A percentile compares a stretch with the other conserved stretches of the same genome.
Evolutionary conservation across 441 rosid species (phyloP).

Genomic region (Brassica hybrid): DNA sequence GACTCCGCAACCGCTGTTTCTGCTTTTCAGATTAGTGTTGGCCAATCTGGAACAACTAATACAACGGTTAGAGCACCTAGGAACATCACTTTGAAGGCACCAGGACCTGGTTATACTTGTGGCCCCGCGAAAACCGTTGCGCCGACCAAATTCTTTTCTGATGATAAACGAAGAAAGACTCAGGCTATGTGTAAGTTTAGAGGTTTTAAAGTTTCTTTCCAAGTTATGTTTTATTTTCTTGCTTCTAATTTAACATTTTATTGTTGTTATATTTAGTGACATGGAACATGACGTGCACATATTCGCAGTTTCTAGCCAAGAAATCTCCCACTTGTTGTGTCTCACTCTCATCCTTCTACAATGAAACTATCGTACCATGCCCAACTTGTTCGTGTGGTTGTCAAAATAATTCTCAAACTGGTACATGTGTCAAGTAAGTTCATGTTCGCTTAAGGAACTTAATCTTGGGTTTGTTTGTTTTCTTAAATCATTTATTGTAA

Average conservation of each 20-base stretch:
- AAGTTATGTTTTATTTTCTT: background rate
- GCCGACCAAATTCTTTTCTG: conserved; percentile 56
- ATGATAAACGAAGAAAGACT: conserved; percentile 72
- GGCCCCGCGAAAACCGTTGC: conserved; percentile 60
- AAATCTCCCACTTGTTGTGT: conserved; percentile 83
- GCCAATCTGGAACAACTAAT: conserved; percentile 74
- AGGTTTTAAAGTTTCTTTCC: background rate
- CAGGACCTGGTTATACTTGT: conserved; percentile 90
- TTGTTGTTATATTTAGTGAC: conserved; percentile 63
- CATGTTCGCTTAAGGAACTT: conserved; percentile 4
- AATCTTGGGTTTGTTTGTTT: conserved; percentile 22
- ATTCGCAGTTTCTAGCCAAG: conserved; percentile 75
- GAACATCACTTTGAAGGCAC: conserved; percentile 70
- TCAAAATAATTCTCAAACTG: conserved; percentile 52
- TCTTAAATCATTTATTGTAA: conserved; percentile 43
- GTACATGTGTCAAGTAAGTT: conserved; percentile 79
- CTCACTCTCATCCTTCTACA: conserved; percentile 85
- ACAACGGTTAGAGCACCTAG: conserved; percentile 68
- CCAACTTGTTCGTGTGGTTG: conserved; percentile 84
- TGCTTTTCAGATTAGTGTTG: conserved; percentile 80
- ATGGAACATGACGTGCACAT: conserved; percentile 85
- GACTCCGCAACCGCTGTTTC: conserved; percentile 70
- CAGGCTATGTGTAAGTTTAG: conserved; percentile 75
- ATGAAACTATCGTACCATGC: conserved; percentile 68
- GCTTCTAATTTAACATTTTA: conserved; percentile 12